Percentiles rank a stretch among this genome's conserved stretches.
Conservation (phyloP, 2,329 filamentous ascomycete species). For the Madurella fahalii region DNA sequence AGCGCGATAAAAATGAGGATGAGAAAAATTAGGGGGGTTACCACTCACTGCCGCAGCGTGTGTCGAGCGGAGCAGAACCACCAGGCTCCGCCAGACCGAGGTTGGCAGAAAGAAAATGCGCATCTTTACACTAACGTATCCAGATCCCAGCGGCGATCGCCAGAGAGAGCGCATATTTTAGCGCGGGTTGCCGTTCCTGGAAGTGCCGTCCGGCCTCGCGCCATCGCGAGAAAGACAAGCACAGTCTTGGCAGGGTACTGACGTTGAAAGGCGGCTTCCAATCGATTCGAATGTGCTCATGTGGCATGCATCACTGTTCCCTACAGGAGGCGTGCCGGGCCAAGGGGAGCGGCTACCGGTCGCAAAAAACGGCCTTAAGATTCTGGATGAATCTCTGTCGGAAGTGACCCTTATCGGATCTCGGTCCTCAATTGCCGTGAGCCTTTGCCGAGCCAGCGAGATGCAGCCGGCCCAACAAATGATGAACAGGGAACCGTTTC, state of each 20-base stretch:
- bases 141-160: conserved; percentile 18
- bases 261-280: background rate
- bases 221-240: background rate
- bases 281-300: background rate
- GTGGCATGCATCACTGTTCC: no score
- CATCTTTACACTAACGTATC: background rate
- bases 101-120: conserved; percentile 7
- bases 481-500: conserved; percentile 17
- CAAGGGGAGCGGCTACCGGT: no score
- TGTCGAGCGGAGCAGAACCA: conserved; percentile 5
- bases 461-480: conserved; percentile 6
- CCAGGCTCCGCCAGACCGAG: conserved; percentile 20
- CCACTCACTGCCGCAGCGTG: background rate
- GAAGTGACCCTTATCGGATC: conserved; percentile 8
- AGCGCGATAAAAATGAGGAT: no score
- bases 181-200: conserved; percentile 21
- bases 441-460: conserved; percentile 15
- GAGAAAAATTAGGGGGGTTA: no score
- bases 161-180: conserved; percentile 2
- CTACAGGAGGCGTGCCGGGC: no score
- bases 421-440: conserved; percentile 24
- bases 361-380: background rate
- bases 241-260: background rate
- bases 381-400: background rate
- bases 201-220: conserved; percentile 14